phyloP scores from a whole-genome alignment of 768 basidiomycete species.

The Sistotremastrum niveocremeum region DNA sequence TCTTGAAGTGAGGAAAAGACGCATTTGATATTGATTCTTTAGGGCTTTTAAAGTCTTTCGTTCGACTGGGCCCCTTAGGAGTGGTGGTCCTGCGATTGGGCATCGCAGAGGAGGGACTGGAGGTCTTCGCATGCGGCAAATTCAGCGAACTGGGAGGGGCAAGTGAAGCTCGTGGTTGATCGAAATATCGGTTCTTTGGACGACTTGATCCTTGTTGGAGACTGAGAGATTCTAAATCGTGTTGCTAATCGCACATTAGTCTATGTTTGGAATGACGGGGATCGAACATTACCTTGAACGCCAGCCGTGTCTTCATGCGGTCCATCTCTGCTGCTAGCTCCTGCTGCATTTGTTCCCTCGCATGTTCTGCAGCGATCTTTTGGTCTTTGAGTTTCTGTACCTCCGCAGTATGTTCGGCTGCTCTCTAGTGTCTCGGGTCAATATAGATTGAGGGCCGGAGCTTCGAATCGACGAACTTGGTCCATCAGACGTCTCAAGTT shows the following conservation, averaged over 20 bases:
- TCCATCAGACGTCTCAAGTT: constrained; percentile 54
- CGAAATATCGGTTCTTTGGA: too few relatives aligned
- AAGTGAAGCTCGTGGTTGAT: too few relatives aligned
- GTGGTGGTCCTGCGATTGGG: too few relatives aligned
- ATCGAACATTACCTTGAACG: constrained; percentile 43
- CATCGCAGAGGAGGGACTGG: too few relatives aligned
- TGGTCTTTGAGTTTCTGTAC: constrained; percentile 41
- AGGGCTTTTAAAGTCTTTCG: too few relatives aligned
- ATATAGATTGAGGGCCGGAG: background rate
- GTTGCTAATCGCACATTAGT: constrained; percentile 33
- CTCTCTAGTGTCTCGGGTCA: constrained; percentile 24
- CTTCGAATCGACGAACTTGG: constrained; percentile 29
- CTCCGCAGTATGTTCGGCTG: constrained; percentile 45
- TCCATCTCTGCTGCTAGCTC: constrained; percentile 57
- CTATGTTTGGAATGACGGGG: constrained; percentile 3
- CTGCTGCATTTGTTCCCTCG: constrained; percentile 40
- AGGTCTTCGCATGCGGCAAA: too few relatives aligned
- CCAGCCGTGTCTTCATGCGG: constrained; percentile 50
- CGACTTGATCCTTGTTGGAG: too few relatives aligned
- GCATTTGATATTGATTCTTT: too few relatives aligned
- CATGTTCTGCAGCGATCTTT: constrained; percentile 48
- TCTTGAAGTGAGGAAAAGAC: too few relatives aligned
- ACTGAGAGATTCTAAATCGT: constrained; percentile 35
- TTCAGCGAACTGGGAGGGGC: too few relatives aligned
- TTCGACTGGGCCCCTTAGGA: too few relatives aligned